Conservation (phyloP, 257 asterid species). For the Scutellaria barbata region DNA sequence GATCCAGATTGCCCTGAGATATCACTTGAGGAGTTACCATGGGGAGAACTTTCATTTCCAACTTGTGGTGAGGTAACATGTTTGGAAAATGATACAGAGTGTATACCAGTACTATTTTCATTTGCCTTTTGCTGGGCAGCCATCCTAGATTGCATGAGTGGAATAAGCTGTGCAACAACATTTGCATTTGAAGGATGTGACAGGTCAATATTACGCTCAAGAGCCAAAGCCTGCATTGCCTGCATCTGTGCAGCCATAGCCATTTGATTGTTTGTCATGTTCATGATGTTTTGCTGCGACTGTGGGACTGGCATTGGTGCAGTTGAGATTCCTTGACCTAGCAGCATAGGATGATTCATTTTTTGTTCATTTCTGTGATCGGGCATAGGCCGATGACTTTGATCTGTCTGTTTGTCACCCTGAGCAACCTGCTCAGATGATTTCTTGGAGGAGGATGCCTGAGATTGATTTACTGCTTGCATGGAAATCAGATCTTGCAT, state of each 20-base stretch:
- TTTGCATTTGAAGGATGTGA: constrained; percentile 88
- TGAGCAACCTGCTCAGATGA: constrained; percentile 58
- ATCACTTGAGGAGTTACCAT: constrained; percentile 79
- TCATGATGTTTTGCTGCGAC: constrained; percentile 68
- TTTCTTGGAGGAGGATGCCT: constrained; percentile 73
- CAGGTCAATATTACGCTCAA: constrained; percentile 88
- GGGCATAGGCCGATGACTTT: constrained; percentile 53
- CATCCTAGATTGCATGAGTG: constrained; percentile 85
- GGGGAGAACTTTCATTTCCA: constrained; percentile 81
- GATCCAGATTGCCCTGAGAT: constrained; percentile 81
- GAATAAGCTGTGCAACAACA: constrained; percentile 76
- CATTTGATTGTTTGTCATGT: constrained; percentile 60
- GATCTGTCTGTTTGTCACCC: constrained; percentile 65
- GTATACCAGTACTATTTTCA: constrained; percentile 60
- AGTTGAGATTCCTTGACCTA: constrained; percentile 63
- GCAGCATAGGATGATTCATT: constrained; percentile 53
- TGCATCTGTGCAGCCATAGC: constrained; percentile 93
- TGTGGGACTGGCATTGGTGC: constrained; percentile 62
- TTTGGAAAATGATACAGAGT: constrained; percentile 59
- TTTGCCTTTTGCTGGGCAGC: constrained; percentile 70
- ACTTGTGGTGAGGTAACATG: constrained; percentile 67
- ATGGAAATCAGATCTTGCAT: constrained; percentile 69
- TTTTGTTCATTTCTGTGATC: constrained; percentile 69
- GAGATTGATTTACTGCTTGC: constrained; percentile 72
- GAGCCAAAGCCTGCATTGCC: constrained; percentile 88